Evolutionary conservation across 1,284 basidiomycete species (phyloP).

Genomic region (Boletus smithii): DNA sequence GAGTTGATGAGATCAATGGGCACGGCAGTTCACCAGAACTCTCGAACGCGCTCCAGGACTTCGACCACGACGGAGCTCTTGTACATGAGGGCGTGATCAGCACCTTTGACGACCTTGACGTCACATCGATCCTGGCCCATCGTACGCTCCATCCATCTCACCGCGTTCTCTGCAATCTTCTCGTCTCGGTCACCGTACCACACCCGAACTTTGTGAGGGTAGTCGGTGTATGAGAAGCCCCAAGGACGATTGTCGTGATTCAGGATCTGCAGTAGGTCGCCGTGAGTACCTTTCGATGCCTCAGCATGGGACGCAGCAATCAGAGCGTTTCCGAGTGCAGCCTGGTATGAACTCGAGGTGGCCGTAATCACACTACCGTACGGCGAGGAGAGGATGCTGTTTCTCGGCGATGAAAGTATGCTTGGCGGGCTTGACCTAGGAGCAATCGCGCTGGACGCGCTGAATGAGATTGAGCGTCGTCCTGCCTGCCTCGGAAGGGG

Average conservation of each 20-base stretch:
- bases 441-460: constrained; percentile 27
- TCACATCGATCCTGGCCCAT: constrained; percentile 76
- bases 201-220: constrained; percentile 77
- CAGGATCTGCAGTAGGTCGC: constrained; percentile 87
- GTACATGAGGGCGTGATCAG: constrained; percentile 92
- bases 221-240: constrained; percentile 79
- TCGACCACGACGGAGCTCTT: constrained; percentile 84
- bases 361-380: constrained; percentile 34
- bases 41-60: constrained; percentile 69
- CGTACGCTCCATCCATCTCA: constrained; percentile 85
- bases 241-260: constrained; percentile 82
- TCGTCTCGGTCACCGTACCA: constrained; percentile 96
- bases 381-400: constrained; percentile 41
- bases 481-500: constrained; percentile 37
- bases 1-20: constrained; percentile 10
- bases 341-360: constrained; percentile 53
- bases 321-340: constrained; percentile 77
- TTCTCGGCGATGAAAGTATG: constrained; percentile 48
- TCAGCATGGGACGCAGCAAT: constrained; percentile 94
- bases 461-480: constrained; percentile 67
- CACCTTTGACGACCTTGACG: constrained; percentile 81
- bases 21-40: constrained; percentile 49
- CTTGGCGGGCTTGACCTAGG: constrained; percentile 43
- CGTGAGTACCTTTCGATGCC: constrained; percentile 85
- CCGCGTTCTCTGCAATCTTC: constrained; percentile 84